Evolutionary conservation across 345 rosid genomes (phyloP), one percentile per base, ranked within the genome.

Genomic region (Conringia planisiliqua): DNA sequence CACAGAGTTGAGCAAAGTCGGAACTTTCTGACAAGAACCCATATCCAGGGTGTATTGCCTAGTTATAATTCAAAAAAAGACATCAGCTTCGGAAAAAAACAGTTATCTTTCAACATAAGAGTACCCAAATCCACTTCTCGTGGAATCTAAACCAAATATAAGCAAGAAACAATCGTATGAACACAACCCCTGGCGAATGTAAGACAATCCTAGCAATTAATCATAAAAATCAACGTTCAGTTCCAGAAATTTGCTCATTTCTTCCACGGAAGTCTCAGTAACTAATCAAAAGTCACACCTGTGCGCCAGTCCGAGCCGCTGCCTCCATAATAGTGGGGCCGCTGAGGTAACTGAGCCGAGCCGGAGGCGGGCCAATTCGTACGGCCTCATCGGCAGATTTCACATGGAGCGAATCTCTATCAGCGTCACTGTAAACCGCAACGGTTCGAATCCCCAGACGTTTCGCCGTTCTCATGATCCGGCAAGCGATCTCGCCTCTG

Each of bases 41-140:
- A 65, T 91, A 91, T 38, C 95, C 96, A 62, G 98, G 96, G 74
- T 90, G 96, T 77, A 94, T 81, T 69, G 97, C 97, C 98, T 94
- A 80, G 68, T 61, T 40, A 68, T 36, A 67, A 63, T 56, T 29
- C 27, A 76, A 78, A 70, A 13, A 50, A 62, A 22, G 26, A 67
- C 39, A 78, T 71, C 74, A 73, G 54, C 51, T 61, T 55, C 69
- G 73, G 1, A 43, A 43, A 6, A n/a, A 43, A 35, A 68, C 69
- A 55, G 22, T 30, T 42, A 26, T 59, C 13, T 48, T 69, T 39
- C 0, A 43, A 1, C 26, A 47, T 14, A 43, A 67, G 29, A 43
- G 18, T 13, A 38, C 12, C 51, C 5, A 7, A 62, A n/a, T 6
- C 51, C 62, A 64, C 12, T 51, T 35, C 6, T 55, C 46, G n/a